Percentiles rank a stretch among this genome's conserved stretches.
Evolutionary conservation across 1,284 basidiomycete species (phyloP).

Genomic region (Papiliotrema terrestris): DNA sequence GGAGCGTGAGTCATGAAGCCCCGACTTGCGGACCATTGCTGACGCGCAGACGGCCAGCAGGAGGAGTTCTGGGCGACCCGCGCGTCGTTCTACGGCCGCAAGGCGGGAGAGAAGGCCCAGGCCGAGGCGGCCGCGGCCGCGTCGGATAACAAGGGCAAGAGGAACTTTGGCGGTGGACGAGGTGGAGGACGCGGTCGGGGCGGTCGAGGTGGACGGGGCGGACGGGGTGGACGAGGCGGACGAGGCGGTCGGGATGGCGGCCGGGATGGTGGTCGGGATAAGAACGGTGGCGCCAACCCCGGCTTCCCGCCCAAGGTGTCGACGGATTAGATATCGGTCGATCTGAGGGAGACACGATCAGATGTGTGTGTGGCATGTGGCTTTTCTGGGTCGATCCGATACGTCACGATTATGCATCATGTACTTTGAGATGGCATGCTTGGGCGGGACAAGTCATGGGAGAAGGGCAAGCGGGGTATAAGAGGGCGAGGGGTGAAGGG

Average conservation of each 20-base stretch:
- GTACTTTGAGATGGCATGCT: background rate
- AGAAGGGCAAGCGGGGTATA: too few species aligned
- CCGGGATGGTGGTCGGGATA: background rate
- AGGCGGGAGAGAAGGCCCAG: conserved; percentile 55
- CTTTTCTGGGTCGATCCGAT: background rate
- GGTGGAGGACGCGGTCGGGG: conserved; percentile 41
- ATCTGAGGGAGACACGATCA: background rate
- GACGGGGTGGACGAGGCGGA: conserved; percentile 33
- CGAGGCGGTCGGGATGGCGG: conserved; percentile 34
- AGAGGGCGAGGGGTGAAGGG: too few species aligned
- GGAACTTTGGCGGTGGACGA: conserved; percentile 29
- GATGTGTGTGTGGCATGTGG: background rate
- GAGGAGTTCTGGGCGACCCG: conserved; percentile 74
- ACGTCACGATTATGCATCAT: background rate
- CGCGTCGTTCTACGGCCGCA: conserved; percentile 55
- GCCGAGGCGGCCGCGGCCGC: conserved; percentile 64
- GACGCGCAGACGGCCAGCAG: conserved; percentile 57
- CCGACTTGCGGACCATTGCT: background rate
- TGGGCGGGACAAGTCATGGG: too few species aligned
- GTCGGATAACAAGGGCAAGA: conserved; percentile 57
- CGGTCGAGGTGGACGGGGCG: conserved; percentile 28
- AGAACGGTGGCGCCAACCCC: conserved; percentile 6
- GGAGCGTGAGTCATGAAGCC: conserved; percentile 26
- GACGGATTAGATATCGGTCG: background rate
- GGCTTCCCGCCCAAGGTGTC: conserved; percentile 3